Evolutionary conservation across 495 filamentous ascomycete species (phyloP).

Genomic region (Neurospora intermedia): DNA sequence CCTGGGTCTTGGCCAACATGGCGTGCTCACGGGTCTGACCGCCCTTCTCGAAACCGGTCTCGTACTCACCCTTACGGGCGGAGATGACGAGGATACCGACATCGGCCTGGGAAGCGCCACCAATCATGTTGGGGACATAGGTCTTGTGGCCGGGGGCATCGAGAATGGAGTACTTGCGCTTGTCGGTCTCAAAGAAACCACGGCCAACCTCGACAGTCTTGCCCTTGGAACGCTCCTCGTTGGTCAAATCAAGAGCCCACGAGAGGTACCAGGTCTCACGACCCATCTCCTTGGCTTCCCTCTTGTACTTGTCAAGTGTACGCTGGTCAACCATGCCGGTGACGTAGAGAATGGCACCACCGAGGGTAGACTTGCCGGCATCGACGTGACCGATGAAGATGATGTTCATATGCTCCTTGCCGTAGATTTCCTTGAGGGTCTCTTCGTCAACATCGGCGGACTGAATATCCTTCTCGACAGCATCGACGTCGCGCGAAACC

Average conservation of each 20-base stretch:
- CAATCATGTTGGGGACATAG: slow-evolving; percentile 93
- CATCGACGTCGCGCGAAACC: slow-evolving; percentile 59
- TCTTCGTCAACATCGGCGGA: slow-evolving; percentile 83
- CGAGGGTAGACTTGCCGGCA: slow-evolving; percentile 92
- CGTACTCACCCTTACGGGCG: slow-evolving; percentile 96
- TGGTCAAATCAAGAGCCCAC: slow-evolving; percentile 93
- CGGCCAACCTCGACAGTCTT: slow-evolving; percentile 97
- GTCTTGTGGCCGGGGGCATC: slow-evolving; percentile 97
- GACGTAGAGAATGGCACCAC: slow-evolving; percentile 79
- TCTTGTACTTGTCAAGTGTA: slow-evolving; percentile 96
- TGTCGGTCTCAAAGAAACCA: slow-evolving; percentile 90
- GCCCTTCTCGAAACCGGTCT: slow-evolving; percentile 98
- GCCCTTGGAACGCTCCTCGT: slow-evolving; percentile 91
- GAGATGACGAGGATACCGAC: slow-evolving; percentile 94
- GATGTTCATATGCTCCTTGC: slow-evolving; percentile 96
- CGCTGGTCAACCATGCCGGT: slow-evolving; percentile 99
- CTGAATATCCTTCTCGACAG: slow-evolving; percentile 71
- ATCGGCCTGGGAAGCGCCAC: slow-evolving; percentile 88
- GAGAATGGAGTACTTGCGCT: slow-evolving; percentile 81
- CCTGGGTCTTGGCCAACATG: slow-evolving; percentile 94
- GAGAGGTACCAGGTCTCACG: slow-evolving; percentile 98
- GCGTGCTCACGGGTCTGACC: slow-evolving; percentile 97
- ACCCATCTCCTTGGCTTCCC: slow-evolving; percentile 88
- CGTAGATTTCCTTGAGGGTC: slow-evolving; percentile 88
- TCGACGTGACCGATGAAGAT: slow-evolving; percentile 99